Evolutionary conservation across 1,284 basidiomycete species (phyloP).

Genomic region (Hemileia vastatrix): DNA sequence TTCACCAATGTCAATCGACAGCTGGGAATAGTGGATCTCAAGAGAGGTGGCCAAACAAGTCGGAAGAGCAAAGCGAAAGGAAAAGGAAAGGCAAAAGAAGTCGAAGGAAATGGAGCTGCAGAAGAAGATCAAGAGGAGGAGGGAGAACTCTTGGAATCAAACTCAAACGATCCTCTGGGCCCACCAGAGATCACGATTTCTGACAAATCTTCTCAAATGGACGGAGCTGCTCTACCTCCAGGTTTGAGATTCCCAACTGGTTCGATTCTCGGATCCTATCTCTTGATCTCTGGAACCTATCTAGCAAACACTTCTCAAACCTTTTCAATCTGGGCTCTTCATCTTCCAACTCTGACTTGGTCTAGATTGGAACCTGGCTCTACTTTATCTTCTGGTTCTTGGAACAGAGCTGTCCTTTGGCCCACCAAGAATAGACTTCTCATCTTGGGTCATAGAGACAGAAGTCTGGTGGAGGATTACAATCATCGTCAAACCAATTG

Average conservation of each 20-base stretch:
- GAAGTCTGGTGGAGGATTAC: conserved; percentile 39
- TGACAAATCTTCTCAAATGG: conserved; percentile 28
- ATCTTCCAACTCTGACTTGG: conserved; percentile 37
- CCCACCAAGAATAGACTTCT: conserved; percentile 33
- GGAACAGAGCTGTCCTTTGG: conserved; percentile 37
- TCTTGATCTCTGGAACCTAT: conserved; percentile 39
- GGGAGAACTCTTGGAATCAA: no score
- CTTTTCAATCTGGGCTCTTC: conserved; percentile 37
- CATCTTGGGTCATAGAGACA: conserved; percentile 35
- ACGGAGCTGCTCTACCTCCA: conserved; percentile 35
- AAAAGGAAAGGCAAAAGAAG: not conserved
- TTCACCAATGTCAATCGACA: conserved; percentile 39
- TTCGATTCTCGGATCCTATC: conserved; percentile 31
- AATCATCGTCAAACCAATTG: conserved; percentile 41
- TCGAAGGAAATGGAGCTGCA: not conserved
- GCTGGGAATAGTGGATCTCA: conserved; percentile 31
- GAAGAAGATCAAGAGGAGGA: not conserved
- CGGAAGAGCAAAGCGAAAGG: not conserved
- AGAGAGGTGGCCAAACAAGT: not conserved
- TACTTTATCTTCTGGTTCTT: conserved; percentile 33
- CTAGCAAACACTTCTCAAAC: conserved; percentile 39
- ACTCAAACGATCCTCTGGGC: not conserved
- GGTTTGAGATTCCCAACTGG: conserved; percentile 39
- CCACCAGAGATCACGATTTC: not conserved
- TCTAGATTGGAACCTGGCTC: conserved; percentile 34